phyloP scores from a whole-genome alignment of 768 basidiomycete genomes.

The Suillus discolor region DNA sequence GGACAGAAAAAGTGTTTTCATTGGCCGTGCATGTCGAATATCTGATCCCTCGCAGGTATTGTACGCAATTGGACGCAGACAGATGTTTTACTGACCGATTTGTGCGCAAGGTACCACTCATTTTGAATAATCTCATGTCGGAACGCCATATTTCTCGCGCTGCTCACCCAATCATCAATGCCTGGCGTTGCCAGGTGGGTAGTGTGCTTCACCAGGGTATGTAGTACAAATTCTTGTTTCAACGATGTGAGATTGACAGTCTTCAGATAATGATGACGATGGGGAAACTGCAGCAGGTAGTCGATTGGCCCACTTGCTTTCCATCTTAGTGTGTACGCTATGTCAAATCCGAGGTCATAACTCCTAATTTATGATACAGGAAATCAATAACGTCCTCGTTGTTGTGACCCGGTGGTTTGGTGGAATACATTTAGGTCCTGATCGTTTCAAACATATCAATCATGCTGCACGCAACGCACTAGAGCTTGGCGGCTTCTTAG shows the following conservation, averaged over 20 bases:
- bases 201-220: conserved; percentile 74
- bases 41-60: conserved; percentile 74
- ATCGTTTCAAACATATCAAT: conserved; percentile 92
- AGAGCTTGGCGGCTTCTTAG: conserved; percentile 85
- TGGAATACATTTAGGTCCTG: conserved; percentile 87
- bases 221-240: conserved; percentile 10
- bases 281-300: conserved; percentile 94
- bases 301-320: conserved; percentile 86
- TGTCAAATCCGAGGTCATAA: background rate
- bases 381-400: conserved; percentile 82
- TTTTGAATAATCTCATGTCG: conserved; percentile 67
- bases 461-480: conserved; percentile 92
- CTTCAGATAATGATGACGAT: conserved; percentile 89
- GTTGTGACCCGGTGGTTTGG: conserved; percentile 95
- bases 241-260: conserved; percentile 5
- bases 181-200: conserved; percentile 77
- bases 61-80: conserved; percentile 25
- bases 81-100: background rate
- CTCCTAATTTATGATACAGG: conserved; percentile 43
- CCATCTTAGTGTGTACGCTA: conserved; percentile 65
- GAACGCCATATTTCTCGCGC: conserved; percentile 76
- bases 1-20: conserved; percentile 84
- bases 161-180: conserved; percentile 79
- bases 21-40: conserved; percentile 84
- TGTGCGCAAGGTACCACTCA: conserved; percentile 57